phyloP scores from a whole-genome alignment of 2,329 filamentous ascomycete genomes.

The Calonectria leucothoes region DNA sequence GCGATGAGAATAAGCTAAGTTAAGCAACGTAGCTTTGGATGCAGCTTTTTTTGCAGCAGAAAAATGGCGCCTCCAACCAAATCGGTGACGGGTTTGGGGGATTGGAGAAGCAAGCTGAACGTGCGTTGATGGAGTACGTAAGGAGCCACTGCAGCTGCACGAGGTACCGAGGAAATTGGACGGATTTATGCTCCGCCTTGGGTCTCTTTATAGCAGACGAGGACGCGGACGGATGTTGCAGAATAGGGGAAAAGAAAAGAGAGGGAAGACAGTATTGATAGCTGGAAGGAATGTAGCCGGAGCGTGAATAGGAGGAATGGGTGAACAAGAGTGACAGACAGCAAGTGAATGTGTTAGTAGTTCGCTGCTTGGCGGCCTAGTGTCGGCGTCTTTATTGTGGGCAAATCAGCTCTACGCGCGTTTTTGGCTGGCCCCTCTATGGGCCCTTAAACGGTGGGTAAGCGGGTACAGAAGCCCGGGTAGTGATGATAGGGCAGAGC shows the following conservation, averaged over 20 bases:
- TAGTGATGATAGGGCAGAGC: conserved; percentile 7
- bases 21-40: neutral
- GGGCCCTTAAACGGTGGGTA: neutral
- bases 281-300: neutral
- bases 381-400: conserved; percentile 14
- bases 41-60: neutral
- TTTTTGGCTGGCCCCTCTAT: neutral
- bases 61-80: neutral
- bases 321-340: neutral
- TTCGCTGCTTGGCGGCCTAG: conserved; percentile 11
- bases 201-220: neutral
- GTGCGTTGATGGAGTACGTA: conserved; percentile 1
- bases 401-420: conserved; percentile 7
- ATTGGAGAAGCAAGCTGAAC: neutral
- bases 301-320: conserved; percentile 1
- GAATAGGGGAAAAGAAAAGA: conserved; percentile 1
- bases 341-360: neutral
- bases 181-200: neutral
- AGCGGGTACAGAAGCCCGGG: conserved; percentile 4
- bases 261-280: neutral
- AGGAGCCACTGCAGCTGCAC: neutral
- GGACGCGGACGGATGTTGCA: neutral
- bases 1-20: neutral
- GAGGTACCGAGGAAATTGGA: neutral
- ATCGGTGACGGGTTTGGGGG: neutral